Evolutionary conservation across 495 filamentous ascomycete genomes (phyloP), one percentile per base, ranked within the genome.

Genomic region (Sordaria brevicollis): DNA sequence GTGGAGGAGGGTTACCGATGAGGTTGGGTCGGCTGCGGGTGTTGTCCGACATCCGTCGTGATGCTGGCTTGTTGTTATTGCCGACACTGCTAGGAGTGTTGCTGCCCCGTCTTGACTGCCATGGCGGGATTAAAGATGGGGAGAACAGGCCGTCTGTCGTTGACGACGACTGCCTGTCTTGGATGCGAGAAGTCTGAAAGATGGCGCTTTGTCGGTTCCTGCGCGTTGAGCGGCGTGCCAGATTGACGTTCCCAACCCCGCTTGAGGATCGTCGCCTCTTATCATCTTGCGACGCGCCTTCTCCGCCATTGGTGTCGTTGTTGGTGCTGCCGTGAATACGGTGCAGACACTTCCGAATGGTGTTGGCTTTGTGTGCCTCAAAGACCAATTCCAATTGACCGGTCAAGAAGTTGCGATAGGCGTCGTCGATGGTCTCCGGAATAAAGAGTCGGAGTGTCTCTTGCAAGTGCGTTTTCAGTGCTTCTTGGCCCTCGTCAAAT

Each of bases 381-480:
- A 76, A 75, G n/a, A 77, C 74, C 0, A 79, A 68, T 5, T 74
- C 76, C 19, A 79, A 69, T 43, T 79, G 77, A 0, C 74, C 73
- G 0, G 76, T 67, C 10, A 79, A 67, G 37, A 79, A 79, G 19
- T 39, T 62, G 41, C 74, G 74, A 66, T 75, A 79, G 34, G 72
- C 38, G 33, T 71, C 68, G 5, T 77, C 76, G 11, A 75, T 65
- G 11, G 17, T 43, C 13, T 21, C 34, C 4, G 77, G 76, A 9
- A 77, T 68, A 0, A 79, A 65, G 10, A 79, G 73, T 10, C 71
- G n/a, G 13, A 79, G 76, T 35, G 72, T 77, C 21, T 76, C 74
- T 34, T 74, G 70, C 15, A 79, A 35, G 38, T 68, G 69, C 31
- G 36, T 17, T 19, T 79, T 79, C 29, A 79, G 69, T 7, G 43